A percentile compares a stretch with the other conserved stretches of the same genome.
Evolutionary conservation across 192 early-diverging fungal species (phyloP).

Genomic region (Haplosporangium gracile): DNA sequence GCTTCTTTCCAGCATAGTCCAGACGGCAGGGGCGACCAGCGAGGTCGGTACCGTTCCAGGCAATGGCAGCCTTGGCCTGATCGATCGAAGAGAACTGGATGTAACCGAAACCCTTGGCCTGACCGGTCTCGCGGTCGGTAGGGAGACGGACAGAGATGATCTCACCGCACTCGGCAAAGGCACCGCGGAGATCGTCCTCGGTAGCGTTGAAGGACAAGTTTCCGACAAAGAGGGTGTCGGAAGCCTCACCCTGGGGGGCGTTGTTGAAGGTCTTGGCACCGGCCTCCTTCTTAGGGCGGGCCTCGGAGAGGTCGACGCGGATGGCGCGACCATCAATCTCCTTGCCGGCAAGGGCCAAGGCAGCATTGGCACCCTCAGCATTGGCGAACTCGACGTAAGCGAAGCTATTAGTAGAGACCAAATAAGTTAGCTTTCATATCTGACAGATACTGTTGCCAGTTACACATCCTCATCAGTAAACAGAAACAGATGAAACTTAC

Average conservation of each 20-base stretch:
- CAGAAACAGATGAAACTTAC: slow-evolving; percentile 30
- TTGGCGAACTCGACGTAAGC: slow-evolving; percentile 86
- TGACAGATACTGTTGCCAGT: background rate
- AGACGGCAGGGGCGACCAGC: slow-evolving; percentile 85
- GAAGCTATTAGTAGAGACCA: slow-evolving; percentile 62
- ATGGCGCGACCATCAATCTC: slow-evolving; percentile 87
- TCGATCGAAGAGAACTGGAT: slow-evolving; percentile 80
- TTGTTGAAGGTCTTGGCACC: slow-evolving; percentile 60
- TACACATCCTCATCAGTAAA: too few relatives aligned
- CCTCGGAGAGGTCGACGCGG: slow-evolving; percentile 77
- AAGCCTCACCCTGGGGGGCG: slow-evolving; percentile 61
- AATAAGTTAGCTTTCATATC: background rate
- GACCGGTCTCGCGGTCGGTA: slow-evolving; percentile 78
- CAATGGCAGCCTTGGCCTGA: slow-evolving; percentile 77
- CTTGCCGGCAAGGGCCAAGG: slow-evolving; percentile 69
- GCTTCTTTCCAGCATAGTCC: slow-evolving; percentile 75
- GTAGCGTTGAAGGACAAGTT: slow-evolving; percentile 76
- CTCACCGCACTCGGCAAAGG: slow-evolving; percentile 71
- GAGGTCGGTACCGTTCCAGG: slow-evolving; percentile 80
- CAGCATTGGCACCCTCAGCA: slow-evolving; percentile 73
- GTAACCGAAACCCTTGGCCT: slow-evolving; percentile 89
- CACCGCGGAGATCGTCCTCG: slow-evolving; percentile 69
- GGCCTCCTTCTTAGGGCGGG: slow-evolving; percentile 59
- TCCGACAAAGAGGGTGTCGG: slow-evolving; percentile 83
- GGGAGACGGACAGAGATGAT: slow-evolving; percentile 74